Conservation (phyloP, 352 stramenopile genomes). For the Phytopythium delawarense region DNA sequence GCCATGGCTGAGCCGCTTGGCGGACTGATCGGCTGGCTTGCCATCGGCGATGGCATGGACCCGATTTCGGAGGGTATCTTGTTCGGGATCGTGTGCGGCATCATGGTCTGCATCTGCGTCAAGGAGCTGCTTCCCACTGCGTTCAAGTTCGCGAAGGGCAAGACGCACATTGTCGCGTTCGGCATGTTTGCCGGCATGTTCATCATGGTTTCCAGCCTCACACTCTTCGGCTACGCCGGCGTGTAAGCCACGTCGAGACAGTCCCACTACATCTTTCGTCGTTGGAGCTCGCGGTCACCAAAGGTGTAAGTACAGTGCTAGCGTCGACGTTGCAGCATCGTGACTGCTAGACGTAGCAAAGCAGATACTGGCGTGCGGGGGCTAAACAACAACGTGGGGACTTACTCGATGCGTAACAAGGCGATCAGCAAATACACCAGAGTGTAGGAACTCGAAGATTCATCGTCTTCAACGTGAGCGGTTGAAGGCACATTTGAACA, state of each 20-base stretch:
- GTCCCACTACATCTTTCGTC: too few relatives aligned
- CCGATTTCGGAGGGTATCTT: conserved; percentile 74
- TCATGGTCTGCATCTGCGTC: conserved; percentile 92
- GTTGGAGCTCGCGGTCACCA: too few relatives aligned
- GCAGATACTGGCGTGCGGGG: too few relatives aligned
- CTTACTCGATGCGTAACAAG: too few relatives aligned
- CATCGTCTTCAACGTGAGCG: too few relatives aligned
- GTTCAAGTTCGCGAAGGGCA: conserved; percentile 77
- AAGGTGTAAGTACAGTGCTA: too few relatives aligned
- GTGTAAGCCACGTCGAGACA: conserved; percentile 10
- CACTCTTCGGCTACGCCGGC: conserved; percentile 74
- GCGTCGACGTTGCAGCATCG: too few relatives aligned
- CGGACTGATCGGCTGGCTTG: conserved; percentile 82
- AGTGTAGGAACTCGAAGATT: too few relatives aligned
- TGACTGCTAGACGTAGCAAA: too few relatives aligned
- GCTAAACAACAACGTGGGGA: too few relatives aligned
- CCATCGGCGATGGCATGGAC: conserved; percentile 75
- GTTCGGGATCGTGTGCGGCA: conserved; percentile 90
- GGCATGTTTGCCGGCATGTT: conserved; percentile 80
- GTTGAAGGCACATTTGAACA: too few relatives aligned
- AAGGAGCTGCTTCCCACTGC: conserved; percentile 90
- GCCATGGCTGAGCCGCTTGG: conserved; percentile 89
- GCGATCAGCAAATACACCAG: too few relatives aligned
- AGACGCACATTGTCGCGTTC: conserved; percentile 72
- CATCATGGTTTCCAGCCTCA: conserved; percentile 85